These are phyloP conservation scores for Nyssa sinensis DNA, from an alignment of 148 eudicot genomes.

Conservation along the genomic window DNA sequence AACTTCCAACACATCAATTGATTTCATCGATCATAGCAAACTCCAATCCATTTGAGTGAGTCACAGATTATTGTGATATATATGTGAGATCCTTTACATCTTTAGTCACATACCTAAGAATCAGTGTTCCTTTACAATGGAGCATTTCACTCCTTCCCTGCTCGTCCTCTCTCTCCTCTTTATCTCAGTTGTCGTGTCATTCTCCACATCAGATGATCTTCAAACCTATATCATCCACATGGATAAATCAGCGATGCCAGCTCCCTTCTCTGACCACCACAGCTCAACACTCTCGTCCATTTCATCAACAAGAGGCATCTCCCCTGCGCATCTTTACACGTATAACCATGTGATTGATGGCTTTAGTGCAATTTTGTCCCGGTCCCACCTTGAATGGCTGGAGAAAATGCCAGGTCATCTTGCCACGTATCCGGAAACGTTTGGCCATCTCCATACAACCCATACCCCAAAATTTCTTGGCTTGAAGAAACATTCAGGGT, in stretches of 20 bases:
- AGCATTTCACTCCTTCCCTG: background rate
- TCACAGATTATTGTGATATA: no score
- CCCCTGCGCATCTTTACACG: conserved; percentile 20
- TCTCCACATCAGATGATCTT: conserved; percentile 1
- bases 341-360: conserved; percentile 24
- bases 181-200: background rate
- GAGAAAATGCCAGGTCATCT: conserved; percentile 23
- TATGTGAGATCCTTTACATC: background rate
- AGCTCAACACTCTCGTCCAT: conserved; percentile 22
- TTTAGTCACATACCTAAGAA: no score
- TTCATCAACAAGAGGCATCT: background rate
- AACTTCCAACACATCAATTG: no score
- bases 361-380: conserved; percentile 24
- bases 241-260: conserved; percentile 27
- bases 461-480: conserved; percentile 19
- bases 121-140: background rate
- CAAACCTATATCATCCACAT: background rate
- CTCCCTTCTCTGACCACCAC: conserved; percentile 22
- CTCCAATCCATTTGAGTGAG: no score
- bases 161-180: background rate
- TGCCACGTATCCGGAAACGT: conserved; percentile 10
- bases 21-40: no score
- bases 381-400: conserved; percentile 9
- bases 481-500: conserved; percentile 10
- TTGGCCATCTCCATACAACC: conserved; percentile 10